These are phyloP conservation scores for Nitzschia sp. DNA, from an alignment of 108 stramenopile genomes.

Conservation along the genomic window DNA sequence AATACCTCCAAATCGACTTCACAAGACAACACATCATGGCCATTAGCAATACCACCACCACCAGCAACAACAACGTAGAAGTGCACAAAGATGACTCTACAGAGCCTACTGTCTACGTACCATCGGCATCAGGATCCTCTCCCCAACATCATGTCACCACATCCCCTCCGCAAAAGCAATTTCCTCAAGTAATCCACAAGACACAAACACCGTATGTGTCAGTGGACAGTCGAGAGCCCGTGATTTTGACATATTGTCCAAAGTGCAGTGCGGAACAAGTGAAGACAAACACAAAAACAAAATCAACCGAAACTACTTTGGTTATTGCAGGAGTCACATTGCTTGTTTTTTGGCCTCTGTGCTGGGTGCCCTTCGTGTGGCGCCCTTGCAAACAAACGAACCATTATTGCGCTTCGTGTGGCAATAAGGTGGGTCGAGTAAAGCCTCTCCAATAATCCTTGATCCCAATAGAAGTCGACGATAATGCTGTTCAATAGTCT, in stretches of 20 bases:
- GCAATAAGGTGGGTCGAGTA: conserved; percentile 14
- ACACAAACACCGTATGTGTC: not conserved
- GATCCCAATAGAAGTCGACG: not conserved
- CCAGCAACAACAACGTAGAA: too few species aligned
- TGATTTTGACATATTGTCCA: conserved; percentile 22
- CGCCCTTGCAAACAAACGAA: conserved; percentile 22
- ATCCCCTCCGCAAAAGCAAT: too few species aligned
- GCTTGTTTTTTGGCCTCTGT: conserved; percentile 28
- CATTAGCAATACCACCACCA: too few species aligned
- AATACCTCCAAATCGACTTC: too few species aligned
- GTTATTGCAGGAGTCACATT: not conserved
- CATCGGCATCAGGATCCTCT: too few species aligned
- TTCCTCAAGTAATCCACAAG: too few species aligned
- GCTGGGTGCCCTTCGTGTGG: conserved; percentile 20
- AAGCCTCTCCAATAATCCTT: conserved; percentile 10
- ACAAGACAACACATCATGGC: too few species aligned
- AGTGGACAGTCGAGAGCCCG: conserved; percentile 19
- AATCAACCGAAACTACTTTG: conserved; percentile 13
- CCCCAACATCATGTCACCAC: too few species aligned
- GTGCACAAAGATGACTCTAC: too few species aligned
- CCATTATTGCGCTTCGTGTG: conserved; percentile 23
- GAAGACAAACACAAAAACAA: conserved; percentile 13
- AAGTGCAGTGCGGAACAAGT: conserved; percentile 7
- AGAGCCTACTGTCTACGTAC: too few species aligned
- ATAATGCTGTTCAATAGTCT: too few species aligned